These are phyloP conservation scores for Colletotrichum truncatum DNA, from an alignment of 2,329 filamentous ascomycete species.

Conservation along the genomic window DNA sequence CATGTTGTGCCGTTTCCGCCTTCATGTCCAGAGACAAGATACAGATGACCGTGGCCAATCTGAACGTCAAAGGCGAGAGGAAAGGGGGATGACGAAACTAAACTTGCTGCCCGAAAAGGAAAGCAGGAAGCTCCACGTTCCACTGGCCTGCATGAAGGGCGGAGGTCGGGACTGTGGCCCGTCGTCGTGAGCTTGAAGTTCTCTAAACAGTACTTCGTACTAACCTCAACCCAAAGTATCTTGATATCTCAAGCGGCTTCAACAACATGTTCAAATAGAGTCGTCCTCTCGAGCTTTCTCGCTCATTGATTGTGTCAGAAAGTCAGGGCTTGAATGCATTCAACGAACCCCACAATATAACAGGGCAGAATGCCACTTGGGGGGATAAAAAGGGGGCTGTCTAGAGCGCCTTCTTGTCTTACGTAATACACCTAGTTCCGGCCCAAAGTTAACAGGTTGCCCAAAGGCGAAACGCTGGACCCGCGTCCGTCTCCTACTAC, in stretches of 20 bases:
- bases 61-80: background rate
- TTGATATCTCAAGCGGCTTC: too few relatives aligned
- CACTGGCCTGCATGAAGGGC: constrained; percentile 2
- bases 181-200: too few relatives aligned
- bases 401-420: background rate
- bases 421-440: background rate
- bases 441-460: background rate
- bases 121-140: constrained; percentile 13
- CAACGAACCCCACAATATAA: too few relatives aligned
- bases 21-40: background rate
- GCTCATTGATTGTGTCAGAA: too few relatives aligned
- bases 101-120: background rate
- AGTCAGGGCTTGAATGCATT: too few relatives aligned
- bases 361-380: too few relatives aligned
- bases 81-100: background rate
- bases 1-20: background rate
- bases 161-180: background rate
- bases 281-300: too few relatives aligned
- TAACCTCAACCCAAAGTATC: too few relatives aligned
- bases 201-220: too few relatives aligned
- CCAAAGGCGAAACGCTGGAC: background rate
- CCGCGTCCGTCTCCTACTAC: background rate
- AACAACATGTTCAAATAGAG: too few relatives aligned
- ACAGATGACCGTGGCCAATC: background rate
- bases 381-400: too few relatives aligned